A percentile compares a stretch with the other conserved stretches of the same genome.
Conservation (phyloP, 169 alveolate species). For the Besnoitia besnoiti region DNA sequence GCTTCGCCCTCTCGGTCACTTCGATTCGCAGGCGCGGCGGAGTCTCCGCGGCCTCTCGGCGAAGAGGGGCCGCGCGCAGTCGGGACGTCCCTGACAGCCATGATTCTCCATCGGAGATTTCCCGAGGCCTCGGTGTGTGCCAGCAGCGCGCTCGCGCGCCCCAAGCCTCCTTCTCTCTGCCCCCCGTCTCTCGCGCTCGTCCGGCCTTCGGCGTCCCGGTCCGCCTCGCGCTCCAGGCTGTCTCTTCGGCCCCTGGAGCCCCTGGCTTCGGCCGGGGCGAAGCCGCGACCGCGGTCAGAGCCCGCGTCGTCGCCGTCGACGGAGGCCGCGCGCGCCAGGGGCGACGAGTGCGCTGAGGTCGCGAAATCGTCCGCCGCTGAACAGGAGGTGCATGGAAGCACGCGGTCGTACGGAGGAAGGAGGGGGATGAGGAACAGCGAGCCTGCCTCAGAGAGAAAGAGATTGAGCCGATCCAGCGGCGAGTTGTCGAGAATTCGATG, state of each 20-base stretch:
- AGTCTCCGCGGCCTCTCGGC: background rate
- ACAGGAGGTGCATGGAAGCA: background rate
- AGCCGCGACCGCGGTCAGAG: too few relatives aligned
- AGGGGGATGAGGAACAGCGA: background rate
- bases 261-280: background rate
- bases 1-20: background rate
- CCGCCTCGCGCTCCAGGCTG: background rate
- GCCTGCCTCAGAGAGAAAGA: conserved; percentile 20
- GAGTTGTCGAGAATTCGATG: background rate
- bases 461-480: background rate
- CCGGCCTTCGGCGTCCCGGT: background rate
- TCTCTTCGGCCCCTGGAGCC: background rate
- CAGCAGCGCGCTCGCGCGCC: background rate
- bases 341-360: too few relatives aligned
- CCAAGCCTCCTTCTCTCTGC: conserved; percentile 4
- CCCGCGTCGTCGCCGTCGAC: background rate
- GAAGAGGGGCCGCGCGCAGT: conserved; percentile 27
- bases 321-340: background rate
- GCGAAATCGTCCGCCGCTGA: too few relatives aligned
- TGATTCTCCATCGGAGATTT: background rate
- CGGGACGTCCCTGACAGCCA: background rate
- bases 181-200: background rate
- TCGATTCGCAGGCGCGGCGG: too few relatives aligned
- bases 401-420: background rate
- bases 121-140: background rate